These are phyloP conservation scores for Erodium moschatum DNA, from an alignment of 441 rosid species.

Conservation along the genomic window DNA sequence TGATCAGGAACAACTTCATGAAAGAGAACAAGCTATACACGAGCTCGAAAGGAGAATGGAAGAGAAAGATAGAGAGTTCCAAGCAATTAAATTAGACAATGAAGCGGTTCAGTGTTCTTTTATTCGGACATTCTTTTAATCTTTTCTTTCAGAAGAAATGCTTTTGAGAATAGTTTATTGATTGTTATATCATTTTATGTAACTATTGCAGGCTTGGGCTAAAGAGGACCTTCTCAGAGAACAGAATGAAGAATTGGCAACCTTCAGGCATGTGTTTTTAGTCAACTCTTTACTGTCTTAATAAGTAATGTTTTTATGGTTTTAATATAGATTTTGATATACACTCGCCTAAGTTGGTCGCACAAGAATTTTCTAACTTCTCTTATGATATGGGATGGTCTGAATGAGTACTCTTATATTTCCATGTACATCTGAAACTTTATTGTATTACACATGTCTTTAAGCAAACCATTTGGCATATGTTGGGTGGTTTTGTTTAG, in stretches of 20 bases:
- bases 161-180: background rate
- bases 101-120: slow-evolving; percentile 49
- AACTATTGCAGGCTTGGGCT: slow-evolving; percentile 64
- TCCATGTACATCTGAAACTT: no score
- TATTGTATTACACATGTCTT: no score
- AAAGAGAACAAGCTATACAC: slow-evolving; percentile 53
- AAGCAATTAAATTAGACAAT: slow-evolving; percentile 72
- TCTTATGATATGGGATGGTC: no score
- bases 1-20: slow-evolving; percentile 68
- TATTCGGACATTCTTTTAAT: slow-evolving; percentile 19
- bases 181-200: slow-evolving; percentile 6
- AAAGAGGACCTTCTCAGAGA: slow-evolving; percentile 86
- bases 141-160: background rate
- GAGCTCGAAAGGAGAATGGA: slow-evolving; percentile 77
- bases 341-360: no score
- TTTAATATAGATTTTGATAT: no score
- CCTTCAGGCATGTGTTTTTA: slow-evolving; percentile 45
- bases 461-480: no score
- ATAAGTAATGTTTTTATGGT: no score
- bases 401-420: no score
- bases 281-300: no score
- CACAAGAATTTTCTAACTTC: no score
- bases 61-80: slow-evolving; percentile 76
- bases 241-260: slow-evolving; percentile 78
- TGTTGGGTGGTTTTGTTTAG: no score